Evolutionary conservation across 768 basidiomycete genomes (phyloP), one percentile per base, ranked within the genome.

Genomic region (Mycena vitilis): DNA sequence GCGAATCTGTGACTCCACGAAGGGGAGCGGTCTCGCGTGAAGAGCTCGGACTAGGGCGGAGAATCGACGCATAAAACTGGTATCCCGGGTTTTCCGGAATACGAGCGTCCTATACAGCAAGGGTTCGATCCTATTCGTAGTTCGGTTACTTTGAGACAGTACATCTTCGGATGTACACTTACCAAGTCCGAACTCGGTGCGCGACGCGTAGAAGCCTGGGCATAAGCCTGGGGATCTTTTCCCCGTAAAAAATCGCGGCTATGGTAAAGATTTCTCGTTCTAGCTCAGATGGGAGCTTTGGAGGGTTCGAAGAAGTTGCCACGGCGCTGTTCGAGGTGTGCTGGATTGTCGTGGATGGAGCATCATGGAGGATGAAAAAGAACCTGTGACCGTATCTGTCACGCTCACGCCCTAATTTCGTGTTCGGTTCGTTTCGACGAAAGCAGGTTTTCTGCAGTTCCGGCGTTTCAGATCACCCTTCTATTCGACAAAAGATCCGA

Each of bases 201-300:
- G 47, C 47, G 23, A 61, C 47, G 16, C 34, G 38, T 20, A 51
- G 48, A 23, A 61, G 38, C n/a, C 36, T 11, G 38, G 37, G 36
- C 16, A 61, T 52, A 23, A 61, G 38, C n/a, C 36, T 11, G 38
- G 37, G 36, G 15, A 61, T 52, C 5, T 30, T 61, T 51, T 61
- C 60, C 6, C 10, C 4, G 20, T 61, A 9, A 1, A 49, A 9
- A 3, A 10, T 40, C 20, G 49, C 60, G 6, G 60, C 38, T 22
- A 15, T 25, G 25, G 49, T 36, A 13, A 61, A 61, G 34, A 61
- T 52, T 16, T 61, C 60, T 4, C 60, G 47, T 37, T 61, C 60
- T n/a, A 61, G 22, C 37, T 61, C 60, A 15, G 18, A 45, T 11
- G 60, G 60, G 23, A 52, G 18, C 16, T 8, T 15, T 22, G 48